A percentile compares a stretch with the other conserved stretches of the same genome.
These are phyloP conservation scores for Pistacia vera DNA, from an alignment of 345 rosid genomes.

Conservation along the genomic window DNA sequence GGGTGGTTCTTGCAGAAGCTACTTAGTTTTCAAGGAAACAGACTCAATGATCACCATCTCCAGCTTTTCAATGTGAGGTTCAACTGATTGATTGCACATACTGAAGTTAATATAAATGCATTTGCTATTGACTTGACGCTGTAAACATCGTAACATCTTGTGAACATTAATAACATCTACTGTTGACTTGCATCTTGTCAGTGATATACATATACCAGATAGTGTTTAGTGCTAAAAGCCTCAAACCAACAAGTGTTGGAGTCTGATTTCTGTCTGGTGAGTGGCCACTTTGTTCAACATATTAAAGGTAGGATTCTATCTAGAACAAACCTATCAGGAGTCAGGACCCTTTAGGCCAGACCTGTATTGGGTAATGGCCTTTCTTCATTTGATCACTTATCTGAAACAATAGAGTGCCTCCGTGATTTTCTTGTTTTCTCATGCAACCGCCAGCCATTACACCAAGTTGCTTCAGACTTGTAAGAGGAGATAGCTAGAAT, in stretches of 20 bases:
- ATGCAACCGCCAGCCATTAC: no score
- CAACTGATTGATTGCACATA: conserved; percentile 10
- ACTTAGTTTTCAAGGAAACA: conserved; percentile 35
- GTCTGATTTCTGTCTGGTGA: not conserved
- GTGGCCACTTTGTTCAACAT: not conserved
- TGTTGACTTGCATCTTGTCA: not conserved
- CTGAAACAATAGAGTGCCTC: no score
- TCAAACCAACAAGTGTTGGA: not conserved
- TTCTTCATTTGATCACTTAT: no score
- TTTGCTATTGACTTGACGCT: not conserved
- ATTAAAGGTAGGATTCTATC: not conserved
- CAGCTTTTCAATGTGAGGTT: conserved; percentile 55
- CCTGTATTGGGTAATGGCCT: no score
- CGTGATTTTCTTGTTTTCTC: no score
- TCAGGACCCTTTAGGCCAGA: not conserved
- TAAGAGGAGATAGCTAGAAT: no score
- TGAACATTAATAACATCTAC: not conserved
- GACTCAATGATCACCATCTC: conserved; percentile 35
- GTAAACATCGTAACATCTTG: not conserved
- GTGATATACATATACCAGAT: not conserved
- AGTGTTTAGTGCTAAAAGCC: not conserved
- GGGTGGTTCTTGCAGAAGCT: conserved; percentile 62
- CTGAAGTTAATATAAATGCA: not conserved
- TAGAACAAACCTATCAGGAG: not conserved
- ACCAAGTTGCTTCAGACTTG: no score